Percentiles rank a stretch among this genome's conserved stretches.
Evolutionary conservation across 257 asterid genomes (phyloP).

Genomic region (Gentiana dahurica): DNA sequence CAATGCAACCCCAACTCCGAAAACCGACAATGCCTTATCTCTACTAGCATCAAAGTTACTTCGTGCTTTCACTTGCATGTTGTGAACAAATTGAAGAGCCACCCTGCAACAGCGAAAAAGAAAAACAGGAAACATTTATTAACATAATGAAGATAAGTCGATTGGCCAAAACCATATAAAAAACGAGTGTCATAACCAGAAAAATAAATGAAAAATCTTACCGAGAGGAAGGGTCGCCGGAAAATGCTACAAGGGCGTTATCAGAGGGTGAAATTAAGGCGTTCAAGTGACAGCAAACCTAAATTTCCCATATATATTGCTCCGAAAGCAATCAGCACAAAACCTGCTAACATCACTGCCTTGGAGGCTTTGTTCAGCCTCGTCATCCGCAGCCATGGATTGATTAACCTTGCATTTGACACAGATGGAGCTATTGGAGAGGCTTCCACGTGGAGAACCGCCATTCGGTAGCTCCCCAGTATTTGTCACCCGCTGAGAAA

Average conservation of each 20-base stretch:
- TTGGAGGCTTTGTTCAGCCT: conserved; percentile 11
- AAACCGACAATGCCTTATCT: conserved; percentile 71
- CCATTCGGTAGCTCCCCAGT: conserved; percentile 5
- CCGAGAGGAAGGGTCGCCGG: conserved; percentile 96
- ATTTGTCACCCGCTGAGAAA: not conserved
- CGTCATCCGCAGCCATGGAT: conserved; percentile 35
- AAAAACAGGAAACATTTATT: not conserved
- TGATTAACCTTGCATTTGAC: conserved; percentile 54
- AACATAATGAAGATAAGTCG: no score
- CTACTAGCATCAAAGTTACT: conserved; percentile 78
- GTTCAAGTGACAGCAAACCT: conserved; percentile 65
- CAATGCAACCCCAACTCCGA: conserved; percentile 81
- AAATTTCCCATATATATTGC: conserved; percentile 71
- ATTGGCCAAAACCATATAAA: not conserved
- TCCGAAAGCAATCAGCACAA: conserved; percentile 70
- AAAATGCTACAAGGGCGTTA: conserved; percentile 74
- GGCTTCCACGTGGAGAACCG: conserved; percentile 16
- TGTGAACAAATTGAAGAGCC: conserved; percentile 85
- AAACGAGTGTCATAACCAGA: not conserved
- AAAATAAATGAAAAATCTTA: conserved; percentile 4
- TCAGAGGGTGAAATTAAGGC: conserved; percentile 83
- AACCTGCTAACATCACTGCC: conserved; percentile 48
- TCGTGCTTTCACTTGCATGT: conserved; percentile 77
- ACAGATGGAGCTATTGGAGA: conserved; percentile 25
- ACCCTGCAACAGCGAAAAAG: conserved; percentile 43